phyloP scores from a whole-genome alignment of 2,329 filamentous ascomycete species.

The Mycocentrospora acerina region DNA sequence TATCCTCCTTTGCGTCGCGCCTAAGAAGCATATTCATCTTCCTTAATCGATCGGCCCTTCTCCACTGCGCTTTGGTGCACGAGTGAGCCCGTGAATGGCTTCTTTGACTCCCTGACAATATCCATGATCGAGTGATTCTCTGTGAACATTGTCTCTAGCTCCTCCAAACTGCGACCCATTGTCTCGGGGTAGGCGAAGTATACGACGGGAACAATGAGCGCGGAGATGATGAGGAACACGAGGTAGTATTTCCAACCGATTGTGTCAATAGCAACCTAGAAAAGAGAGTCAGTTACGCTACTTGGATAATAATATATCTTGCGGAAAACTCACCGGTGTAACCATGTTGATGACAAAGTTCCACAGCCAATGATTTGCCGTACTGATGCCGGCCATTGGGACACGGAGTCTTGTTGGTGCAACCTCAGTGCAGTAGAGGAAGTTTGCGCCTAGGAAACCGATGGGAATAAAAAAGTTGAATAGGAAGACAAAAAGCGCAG shows the following conservation, averaged over 20 bases:
- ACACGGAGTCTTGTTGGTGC: conserved; percentile 55
- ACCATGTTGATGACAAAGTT: conserved; percentile 32
- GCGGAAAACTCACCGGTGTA: conserved; percentile 13
- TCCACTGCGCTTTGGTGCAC: conserved; percentile 8
- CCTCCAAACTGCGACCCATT: conserved; percentile 54
- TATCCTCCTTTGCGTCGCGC: too few relatives aligned
- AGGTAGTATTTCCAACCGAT: conserved; percentile 58
- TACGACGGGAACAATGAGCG: conserved; percentile 49
- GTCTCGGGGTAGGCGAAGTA: conserved; percentile 52
- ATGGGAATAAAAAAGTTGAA: conserved; percentile 64
- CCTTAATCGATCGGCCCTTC: conserved; percentile 13
- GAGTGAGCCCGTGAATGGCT: conserved; percentile 15
- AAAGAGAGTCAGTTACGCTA: conserved; percentile 47
- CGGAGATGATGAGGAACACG: conserved; percentile 51
- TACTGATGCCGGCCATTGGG: conserved; percentile 59
- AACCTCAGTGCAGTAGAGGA: conserved; percentile 62
- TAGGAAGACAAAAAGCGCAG: conserved; percentile 59
- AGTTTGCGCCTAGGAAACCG: conserved; percentile 61
- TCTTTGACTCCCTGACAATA: conserved; percentile 25
- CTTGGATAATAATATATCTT: conserved; percentile 16
- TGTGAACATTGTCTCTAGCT: conserved; percentile 44
- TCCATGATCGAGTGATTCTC: conserved; percentile 36
- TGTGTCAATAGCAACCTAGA: conserved; percentile 50
- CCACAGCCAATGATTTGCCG: conserved; percentile 57
- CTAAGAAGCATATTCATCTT: conserved; percentile 9